phyloP scores from a whole-genome alignment of 768 basidiomycete genomes.

The Collybia sordida region DNA sequence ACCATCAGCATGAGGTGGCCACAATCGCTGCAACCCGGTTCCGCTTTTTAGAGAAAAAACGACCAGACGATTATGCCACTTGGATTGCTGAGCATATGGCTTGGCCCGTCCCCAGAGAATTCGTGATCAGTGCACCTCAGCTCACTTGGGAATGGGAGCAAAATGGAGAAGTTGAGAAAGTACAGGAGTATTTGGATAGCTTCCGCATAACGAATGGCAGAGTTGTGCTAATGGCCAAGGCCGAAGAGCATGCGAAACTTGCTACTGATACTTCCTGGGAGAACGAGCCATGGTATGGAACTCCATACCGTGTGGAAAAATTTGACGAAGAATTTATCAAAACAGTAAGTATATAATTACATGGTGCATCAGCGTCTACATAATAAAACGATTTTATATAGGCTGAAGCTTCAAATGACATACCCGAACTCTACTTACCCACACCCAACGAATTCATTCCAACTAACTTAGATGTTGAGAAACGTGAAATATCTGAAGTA shows the following conservation, averaged over 20 bases:
- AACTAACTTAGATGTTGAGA: slow-evolving; percentile 79
- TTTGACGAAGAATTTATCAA: slow-evolving; percentile 64
- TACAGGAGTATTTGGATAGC: slow-evolving; percentile 59
- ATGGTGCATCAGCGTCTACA: not conserved
- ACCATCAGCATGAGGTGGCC: slow-evolving; percentile 75
- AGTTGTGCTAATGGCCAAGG: slow-evolving; percentile 78
- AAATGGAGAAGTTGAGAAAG: slow-evolving; percentile 45
- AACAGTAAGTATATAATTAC: slow-evolving; percentile 33
- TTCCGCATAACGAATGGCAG: slow-evolving; percentile 61
- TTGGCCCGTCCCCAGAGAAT: slow-evolving; percentile 80
- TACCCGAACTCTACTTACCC: slow-evolving; percentile 75
- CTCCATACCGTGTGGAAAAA: slow-evolving; percentile 75
- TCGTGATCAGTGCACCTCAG: slow-evolving; percentile 68
- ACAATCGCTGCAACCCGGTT: slow-evolving; percentile 74
- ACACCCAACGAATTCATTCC: slow-evolving; percentile 91
- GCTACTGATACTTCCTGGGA: slow-evolving; percentile 52
- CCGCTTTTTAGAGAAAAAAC: slow-evolving; percentile 82
- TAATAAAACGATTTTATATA: slow-evolving; percentile 22
- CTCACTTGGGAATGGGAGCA: slow-evolving; percentile 76
- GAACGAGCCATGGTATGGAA: slow-evolving; percentile 91
- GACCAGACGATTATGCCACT: slow-evolving; percentile 78
- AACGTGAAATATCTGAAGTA: slow-evolving; percentile 65
- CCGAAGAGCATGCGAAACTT: slow-evolving; percentile 55
- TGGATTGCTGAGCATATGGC: slow-evolving; percentile 73
- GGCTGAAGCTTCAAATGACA: slow-evolving; percentile 65